These are phyloP conservation scores for Pseudevernia furfuracea DNA, from an alignment of 495 filamentous ascomycete species.

Conservation along the genomic window DNA sequence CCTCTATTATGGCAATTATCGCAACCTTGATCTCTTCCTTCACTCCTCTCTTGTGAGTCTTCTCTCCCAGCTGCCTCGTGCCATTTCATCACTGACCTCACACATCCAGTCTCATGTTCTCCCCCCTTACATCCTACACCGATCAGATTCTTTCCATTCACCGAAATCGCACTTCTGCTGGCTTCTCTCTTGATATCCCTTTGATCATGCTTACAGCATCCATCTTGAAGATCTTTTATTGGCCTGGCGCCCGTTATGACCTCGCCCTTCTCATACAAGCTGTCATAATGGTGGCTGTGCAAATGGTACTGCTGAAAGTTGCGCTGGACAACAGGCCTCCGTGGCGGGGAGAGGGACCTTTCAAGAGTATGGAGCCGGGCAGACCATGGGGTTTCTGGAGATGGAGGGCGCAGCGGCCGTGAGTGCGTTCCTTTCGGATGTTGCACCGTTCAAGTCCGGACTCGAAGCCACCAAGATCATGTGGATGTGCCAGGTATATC, in stretches of 20 bases:
- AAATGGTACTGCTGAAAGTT: conserved; percentile 77
- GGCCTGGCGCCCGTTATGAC: conserved; percentile 82
- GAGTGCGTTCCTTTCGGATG: conserved; percentile 30
- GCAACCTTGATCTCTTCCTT: conserved; percentile 22
- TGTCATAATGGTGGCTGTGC: conserved; percentile 76
- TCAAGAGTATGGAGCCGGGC: conserved; percentile 42
- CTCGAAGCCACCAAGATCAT: not conserved
- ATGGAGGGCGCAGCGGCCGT: conserved; percentile 77
- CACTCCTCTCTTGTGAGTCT: conserved; percentile 26
- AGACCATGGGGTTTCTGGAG: conserved; percentile 93
- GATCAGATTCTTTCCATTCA: conserved; percentile 92
- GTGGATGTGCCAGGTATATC: not conserved
- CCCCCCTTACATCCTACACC: conserved; percentile 77
- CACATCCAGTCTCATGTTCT: conserved; percentile 55
- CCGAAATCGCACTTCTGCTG: conserved; percentile 68
- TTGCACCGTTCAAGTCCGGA: not conserved
- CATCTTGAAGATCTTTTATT: conserved; percentile 89
- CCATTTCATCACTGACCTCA: conserved; percentile 2
- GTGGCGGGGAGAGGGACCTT: conserved; percentile 47
- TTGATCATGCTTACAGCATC: conserved; percentile 96
- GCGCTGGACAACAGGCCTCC: conserved; percentile 81
- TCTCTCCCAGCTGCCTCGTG: not conserved
- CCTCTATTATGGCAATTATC: conserved; percentile 20
- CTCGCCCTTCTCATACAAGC: conserved; percentile 74
- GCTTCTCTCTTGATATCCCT: conserved; percentile 87